Percentiles rank a stretch among this genome's conserved stretches.
phyloP scores from a whole-genome alignment of 2,329 filamentous ascomycete species.

The Chaetomium strumarium region DNA sequence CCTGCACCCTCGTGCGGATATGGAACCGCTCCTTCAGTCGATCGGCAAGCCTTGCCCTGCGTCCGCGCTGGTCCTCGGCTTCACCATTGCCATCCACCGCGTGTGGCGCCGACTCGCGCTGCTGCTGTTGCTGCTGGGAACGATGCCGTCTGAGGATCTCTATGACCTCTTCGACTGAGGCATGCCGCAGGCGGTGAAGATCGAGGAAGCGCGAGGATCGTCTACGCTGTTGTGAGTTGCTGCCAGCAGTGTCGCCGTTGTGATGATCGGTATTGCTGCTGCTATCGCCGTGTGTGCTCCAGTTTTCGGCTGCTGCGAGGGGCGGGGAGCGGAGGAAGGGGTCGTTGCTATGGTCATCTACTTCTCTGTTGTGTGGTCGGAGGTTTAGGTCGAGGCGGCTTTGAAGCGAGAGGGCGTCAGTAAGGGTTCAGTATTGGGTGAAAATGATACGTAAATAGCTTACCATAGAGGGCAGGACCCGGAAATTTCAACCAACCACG shows the following conservation, averaged over 20 bases:
- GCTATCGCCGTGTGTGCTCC: neutral
- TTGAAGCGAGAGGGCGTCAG: slow-evolving; percentile 12
- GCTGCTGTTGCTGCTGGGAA: slow-evolving; percentile 32
- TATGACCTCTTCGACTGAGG: slow-evolving; percentile 55
- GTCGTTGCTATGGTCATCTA: slow-evolving; percentile 19
- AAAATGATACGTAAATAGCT: slow-evolving; percentile 26
- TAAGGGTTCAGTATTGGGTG: neutral
- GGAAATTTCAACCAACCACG: slow-evolving; percentile 64
- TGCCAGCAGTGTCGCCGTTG: slow-evolving; percentile 28
- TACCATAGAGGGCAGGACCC: slow-evolving; percentile 66
- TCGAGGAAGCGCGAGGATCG: slow-evolving; percentile 51
- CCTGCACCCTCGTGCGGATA: slow-evolving; percentile 13
- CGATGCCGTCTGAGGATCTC: slow-evolving; percentile 49
- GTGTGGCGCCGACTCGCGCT: slow-evolving; percentile 28
- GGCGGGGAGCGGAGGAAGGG: slow-evolving; percentile 35
- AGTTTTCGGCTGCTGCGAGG: slow-evolving; percentile 31
- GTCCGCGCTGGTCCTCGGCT: slow-evolving; percentile 32
- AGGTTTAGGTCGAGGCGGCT: slow-evolving; percentile 55
- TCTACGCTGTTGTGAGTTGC: slow-evolving; percentile 29
- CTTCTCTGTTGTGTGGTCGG: slow-evolving; percentile 33
- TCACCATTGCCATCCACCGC: slow-evolving; percentile 27
- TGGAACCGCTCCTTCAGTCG: slow-evolving; percentile 47
- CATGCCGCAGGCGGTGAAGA: slow-evolving; percentile 50
- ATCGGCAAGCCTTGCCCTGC: slow-evolving; percentile 41
- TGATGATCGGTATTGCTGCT: neutral